Base-by-base conservation (phyloP, 2,329 filamentous ascomycete genomes). In the Fusarium concolor region DNA sequence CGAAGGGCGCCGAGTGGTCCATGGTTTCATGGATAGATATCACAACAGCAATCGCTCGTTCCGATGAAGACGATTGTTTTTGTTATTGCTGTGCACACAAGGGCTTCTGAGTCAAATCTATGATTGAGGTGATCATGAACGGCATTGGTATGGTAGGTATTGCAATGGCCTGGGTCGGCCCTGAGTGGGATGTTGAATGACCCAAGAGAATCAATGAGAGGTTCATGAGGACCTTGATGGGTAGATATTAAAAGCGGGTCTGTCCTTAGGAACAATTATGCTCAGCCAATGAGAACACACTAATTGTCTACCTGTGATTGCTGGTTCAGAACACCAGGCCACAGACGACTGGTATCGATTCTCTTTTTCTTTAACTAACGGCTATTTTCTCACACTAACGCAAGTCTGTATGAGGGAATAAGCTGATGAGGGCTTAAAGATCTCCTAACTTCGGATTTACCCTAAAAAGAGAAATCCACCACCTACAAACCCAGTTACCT, bases 161-260 rank as follows among this genome's bases (percentile, higher is more conserved):
- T 45, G 45, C 24, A 51, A 61, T 37, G 54, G 56, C 62, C 53
- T 66, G 49, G 47, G 56, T 43, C 55, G 41, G 52, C 58, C 9
- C 56, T n/a, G 43, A 50, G 56, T 69, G 67, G 69, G 61, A 67
- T 65, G 70, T 58, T 69, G 42, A 59, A 61, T 58, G 62, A 52
- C 33, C 62, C 57, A 56, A 69, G 68, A 70, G 59, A 51, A 46
- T 64, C 50, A 42, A 24, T 24, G 4, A 24, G 22, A 24, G 22
- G 42, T 52, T 41, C 51, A 17, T 72, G 74, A 76, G 74, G 73
- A 76, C 75, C 74, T 71, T 70, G 74, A 76, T 75, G 31, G 31
- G 4, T 33, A 33, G 44, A 54, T 42, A 14, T 54, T 55, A 31
- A 43, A 62, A 59, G 37, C 62, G 67, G 49, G 24, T 44, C 22